Evolutionary conservation across 495 filamentous ascomycete species (phyloP), one percentile per base, ranked within the genome.

Genomic region (Emericellopsis terricola): DNA sequence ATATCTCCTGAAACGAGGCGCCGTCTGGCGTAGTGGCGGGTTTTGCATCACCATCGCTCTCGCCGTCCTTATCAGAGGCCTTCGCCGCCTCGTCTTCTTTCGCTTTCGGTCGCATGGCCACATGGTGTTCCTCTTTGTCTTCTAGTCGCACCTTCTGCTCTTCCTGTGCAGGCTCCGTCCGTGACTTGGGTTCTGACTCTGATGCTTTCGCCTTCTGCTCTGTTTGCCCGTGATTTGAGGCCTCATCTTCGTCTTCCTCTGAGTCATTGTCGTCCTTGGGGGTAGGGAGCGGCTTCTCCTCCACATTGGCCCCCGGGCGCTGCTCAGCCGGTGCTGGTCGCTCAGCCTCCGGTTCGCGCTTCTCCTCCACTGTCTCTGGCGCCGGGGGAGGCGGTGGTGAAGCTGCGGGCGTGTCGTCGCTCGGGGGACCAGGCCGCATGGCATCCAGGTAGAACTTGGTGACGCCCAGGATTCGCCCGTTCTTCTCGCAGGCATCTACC

Each of bases 401-500:
- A 14, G 37, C 27, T 32, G 44, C 44, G 38, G 34, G 29, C 35
- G 55, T 48, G 14, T 48, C 43, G 8, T 38, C 42, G 24, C 44
- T 42, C 8, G 49, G 42, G 8, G 55, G 49, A 0, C 44, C 50
- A 5, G 53, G 49, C n/a, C 62, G 45, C 14, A 55, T 40, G 5
- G 84, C 89, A 52, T 89, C 83, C 4, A 99, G 62, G 53, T 99
- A 99, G 51, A 94, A 99, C 37, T 81, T 82, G 36, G 91, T 73
- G 19, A 96, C 91, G 27, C 87, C 84, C 13, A 94, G 77, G 43
- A 99, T 91, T 29, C 83, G 75, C 8, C 91, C 91, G 52, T 85
- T 85, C 16, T 78, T 61, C 60, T 99, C 89, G 51, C 89, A 99
- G 8, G 81, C 85, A 38, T 87, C 76, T 15, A 99, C 69, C 89